These are phyloP conservation scores for Brassica cretica DNA, from an alignment of 345 rosid genomes.

Conservation along the genomic window DNA sequence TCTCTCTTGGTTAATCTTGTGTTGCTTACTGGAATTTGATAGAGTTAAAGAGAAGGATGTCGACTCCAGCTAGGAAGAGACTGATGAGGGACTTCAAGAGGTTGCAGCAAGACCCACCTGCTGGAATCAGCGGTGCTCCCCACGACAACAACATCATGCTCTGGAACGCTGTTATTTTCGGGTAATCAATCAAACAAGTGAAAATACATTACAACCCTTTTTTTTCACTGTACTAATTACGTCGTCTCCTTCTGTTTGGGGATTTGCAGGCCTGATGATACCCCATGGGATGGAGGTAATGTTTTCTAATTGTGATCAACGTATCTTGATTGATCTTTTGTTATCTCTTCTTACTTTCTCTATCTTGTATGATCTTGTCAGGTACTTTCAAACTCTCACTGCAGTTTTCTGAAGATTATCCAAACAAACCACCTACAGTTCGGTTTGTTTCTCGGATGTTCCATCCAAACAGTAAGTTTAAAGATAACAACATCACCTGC, in stretches of 20 bases:
- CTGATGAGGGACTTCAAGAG: conserved; percentile 78
- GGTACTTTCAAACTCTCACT: conserved; percentile 78
- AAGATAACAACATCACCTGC: not conserved
- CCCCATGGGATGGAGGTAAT: conserved; percentile 80
- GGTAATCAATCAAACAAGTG: conserved; percentile 35
- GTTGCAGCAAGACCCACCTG: conserved; percentile 75
- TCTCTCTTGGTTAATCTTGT: not conserved
- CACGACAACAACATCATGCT: conserved; percentile 69
- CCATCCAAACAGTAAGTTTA: conserved; percentile 75
- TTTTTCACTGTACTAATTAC: not conserved
- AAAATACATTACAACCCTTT: not conserved
- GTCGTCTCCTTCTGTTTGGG: conserved; percentile 1
- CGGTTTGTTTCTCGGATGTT: conserved; percentile 85
- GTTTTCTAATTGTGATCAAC: not conserved
- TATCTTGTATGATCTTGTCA: conserved; percentile 29
- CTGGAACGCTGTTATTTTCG: conserved; percentile 78
- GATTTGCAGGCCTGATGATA: conserved; percentile 63
- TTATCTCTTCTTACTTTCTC: not conserved
- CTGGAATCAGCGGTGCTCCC: conserved; percentile 75
- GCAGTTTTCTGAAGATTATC: conserved; percentile 79
- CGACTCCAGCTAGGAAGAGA: conserved; percentile 72
- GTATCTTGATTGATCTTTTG: not conserved
- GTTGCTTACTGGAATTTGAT: not conserved
- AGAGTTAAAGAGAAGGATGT: conserved; percentile 49
- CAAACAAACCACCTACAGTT: conserved; percentile 77